Conservation (phyloP, 257 asterid genomes). For the Verbascum thapsus region DNA sequence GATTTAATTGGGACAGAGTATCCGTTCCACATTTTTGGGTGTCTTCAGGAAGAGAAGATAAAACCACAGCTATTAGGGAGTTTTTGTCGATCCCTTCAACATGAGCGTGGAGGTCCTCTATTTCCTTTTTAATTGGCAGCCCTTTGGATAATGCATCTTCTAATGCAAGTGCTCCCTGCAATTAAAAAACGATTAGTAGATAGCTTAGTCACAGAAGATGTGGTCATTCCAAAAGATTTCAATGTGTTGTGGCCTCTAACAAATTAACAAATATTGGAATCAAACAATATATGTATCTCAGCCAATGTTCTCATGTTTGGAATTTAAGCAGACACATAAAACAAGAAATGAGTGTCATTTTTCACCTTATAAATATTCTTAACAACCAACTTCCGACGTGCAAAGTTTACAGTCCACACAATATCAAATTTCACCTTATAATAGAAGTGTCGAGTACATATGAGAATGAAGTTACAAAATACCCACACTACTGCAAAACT, state of each 20-base stretch:
- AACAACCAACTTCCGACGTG: slow-evolving; percentile 14
- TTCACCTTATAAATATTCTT: not conserved
- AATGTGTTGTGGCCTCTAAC: slow-evolving; percentile 13
- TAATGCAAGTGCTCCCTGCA: slow-evolving; percentile 84
- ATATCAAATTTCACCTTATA: not conserved
- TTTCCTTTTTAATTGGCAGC: slow-evolving; percentile 80
- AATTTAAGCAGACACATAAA: slow-evolving; percentile 13
- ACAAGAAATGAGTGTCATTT: not conserved
- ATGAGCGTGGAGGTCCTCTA: slow-evolving; percentile 59
- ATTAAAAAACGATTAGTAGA: slow-evolving; percentile 21
- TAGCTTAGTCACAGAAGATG: slow-evolving; percentile 11
- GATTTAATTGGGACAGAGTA: slow-evolving; percentile 72
- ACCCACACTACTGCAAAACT: not conserved
- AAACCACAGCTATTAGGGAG: slow-evolving; percentile 62
- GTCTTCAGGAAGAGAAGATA: slow-evolving; percentile 89
- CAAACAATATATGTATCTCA: slow-evolving; percentile 3
- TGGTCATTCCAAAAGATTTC: slow-evolving; percentile 12
- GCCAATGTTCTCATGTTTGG: not conserved
- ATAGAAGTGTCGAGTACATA: slow-evolving; percentile 3
- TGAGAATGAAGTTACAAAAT: not conserved
- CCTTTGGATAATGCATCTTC: slow-evolving; percentile 93
- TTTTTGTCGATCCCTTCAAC: slow-evolving; percentile 74
- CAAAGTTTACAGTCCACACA: not conserved
- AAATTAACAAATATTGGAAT: slow-evolving; percentile 11
- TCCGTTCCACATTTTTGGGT: slow-evolving; percentile 68